These are phyloP conservation scores for Asterochloris erici DNA, from an alignment of 139 green algal species.

Conservation along the genomic window DNA sequence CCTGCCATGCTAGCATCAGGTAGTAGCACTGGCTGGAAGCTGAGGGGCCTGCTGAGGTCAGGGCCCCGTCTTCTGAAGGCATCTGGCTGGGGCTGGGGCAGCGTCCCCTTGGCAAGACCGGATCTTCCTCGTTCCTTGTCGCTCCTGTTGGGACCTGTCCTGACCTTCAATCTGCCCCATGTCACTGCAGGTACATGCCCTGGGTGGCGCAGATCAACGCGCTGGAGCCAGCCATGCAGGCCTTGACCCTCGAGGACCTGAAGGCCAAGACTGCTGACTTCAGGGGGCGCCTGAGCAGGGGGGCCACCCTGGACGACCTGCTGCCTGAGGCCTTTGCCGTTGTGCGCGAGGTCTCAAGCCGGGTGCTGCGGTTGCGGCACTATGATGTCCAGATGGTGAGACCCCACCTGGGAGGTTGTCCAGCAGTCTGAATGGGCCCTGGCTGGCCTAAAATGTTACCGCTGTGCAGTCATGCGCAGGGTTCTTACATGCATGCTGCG, in stretches of 20 bases:
- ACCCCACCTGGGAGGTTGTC: neutral
- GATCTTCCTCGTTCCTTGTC: too few relatives aligned
- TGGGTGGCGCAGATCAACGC: conserved; percentile 77
- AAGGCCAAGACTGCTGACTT: conserved; percentile 49
- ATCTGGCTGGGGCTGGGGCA: too few relatives aligned
- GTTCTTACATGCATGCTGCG: conserved; percentile 75
- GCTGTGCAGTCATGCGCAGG: conserved; percentile 90
- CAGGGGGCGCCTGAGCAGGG: conserved; percentile 23
- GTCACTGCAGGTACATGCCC: conserved; percentile 29
- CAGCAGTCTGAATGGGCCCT: neutral
- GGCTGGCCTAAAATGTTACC: conserved; percentile 45
- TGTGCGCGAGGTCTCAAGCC: conserved; percentile 79
- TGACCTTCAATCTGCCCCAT: neutral
- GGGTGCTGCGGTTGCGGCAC: conserved; percentile 87
- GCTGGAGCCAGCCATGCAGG: conserved; percentile 60
- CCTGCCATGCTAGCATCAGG: too few relatives aligned
- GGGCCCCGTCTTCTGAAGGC: too few relatives aligned
- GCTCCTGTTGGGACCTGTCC: too few relatives aligned
- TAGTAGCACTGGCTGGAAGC: too few relatives aligned
- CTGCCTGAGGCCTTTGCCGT: conserved; percentile 88
- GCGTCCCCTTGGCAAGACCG: too few relatives aligned
- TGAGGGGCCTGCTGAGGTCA: too few relatives aligned
- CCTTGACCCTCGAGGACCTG: conserved; percentile 75
- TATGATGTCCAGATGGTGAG: conserved; percentile 88
- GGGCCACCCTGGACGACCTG: conserved; percentile 57